Base-by-base conservation (phyloP, 108 stramenopile species). In the Schizochytrium sp. region DNA sequence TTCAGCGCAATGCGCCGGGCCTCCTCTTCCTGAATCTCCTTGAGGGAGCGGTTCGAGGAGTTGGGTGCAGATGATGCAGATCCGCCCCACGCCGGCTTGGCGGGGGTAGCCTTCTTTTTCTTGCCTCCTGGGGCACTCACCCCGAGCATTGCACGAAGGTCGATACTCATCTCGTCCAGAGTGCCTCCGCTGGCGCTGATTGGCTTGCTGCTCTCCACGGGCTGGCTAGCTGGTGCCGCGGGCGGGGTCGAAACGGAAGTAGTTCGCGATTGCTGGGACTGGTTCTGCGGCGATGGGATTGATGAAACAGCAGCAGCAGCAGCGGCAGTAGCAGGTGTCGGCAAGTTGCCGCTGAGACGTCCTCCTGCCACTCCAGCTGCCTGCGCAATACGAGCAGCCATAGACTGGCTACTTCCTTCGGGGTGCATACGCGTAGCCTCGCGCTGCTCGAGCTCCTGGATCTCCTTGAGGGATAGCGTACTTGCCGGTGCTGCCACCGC, bases 61-160 rank as follows among this genome's bases (percentile, higher is more conserved):
- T 13, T 2, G 28, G 47, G 5, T 53, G 47, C 28, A 42, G 76
- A 40, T 5, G 76, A 38, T 19, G 76, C 45, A 1, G 64, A 7
- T 10, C 64, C 64, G 45, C 76, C 76, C 76, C 76, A 83, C 15
- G 76, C 76, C 49, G 76, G 76, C 76, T 83, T 83, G 50, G 38
- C 40, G 12, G 76, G 28, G 0, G 47, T 40, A 8, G 47, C 53
- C 53, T 83, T 83, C 38, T 49, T n/a, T n/a, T 49, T 55, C 38
- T 28, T 55, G 13, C 76, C 76, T 8, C 64, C 64, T 5, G 64
- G 64, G 8, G 12, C 64, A 44, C 64, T 69, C 15, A 83, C 76
- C n/a, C 76, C 76, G 47, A 83, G 76, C 76, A 83, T 55, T n/a
- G 76, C 76, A 53, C 76, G 76, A 49, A 83, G 53, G 40, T 83